Percentiles rank a stretch among this genome's conserved stretches.
Conservation (phyloP, 2,329 filamentous ascomycete genomes). For the Colletotrichum theobromicola region DNA sequence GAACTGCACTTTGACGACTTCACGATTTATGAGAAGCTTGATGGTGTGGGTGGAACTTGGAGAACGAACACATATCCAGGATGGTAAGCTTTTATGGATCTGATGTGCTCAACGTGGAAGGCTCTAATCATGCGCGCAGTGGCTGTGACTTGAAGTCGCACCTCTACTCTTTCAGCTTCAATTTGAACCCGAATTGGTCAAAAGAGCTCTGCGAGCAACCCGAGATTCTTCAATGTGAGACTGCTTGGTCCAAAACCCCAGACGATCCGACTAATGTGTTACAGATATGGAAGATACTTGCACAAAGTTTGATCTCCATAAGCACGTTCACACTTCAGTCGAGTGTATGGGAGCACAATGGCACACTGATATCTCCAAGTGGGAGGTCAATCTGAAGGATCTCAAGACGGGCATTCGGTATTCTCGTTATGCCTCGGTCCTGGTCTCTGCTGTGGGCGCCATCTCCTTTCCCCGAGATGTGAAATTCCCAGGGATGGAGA, state of each 20-base stretch:
- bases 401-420: constrained; percentile 21
- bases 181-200: constrained; percentile 43
- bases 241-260: background rate
- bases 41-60: constrained; percentile 35
- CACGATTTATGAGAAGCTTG: constrained; percentile 33
- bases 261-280: background rate
- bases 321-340: constrained; percentile 23
- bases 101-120: background rate
- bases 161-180: constrained; percentile 48
- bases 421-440: constrained; percentile 20
- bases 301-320: constrained; percentile 26
- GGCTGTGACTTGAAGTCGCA: constrained; percentile 37
- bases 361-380: constrained; percentile 17
- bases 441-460: constrained; percentile 32
- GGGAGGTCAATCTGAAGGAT: constrained; percentile 26
- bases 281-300: constrained; percentile 23
- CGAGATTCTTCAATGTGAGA: constrained; percentile 37
- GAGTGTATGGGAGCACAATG: constrained; percentile 28
- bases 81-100: constrained; percentile 23
- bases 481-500: constrained; percentile 31
- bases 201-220: constrained; percentile 35
- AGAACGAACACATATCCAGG: constrained; percentile 34
- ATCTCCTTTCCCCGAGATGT: constrained; percentile 29
- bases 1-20: constrained; percentile 35
- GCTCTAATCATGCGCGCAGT: background rate